phyloP scores from a whole-genome alignment of 331 rosid genomes.

The Telfairia occidentalis region DNA sequence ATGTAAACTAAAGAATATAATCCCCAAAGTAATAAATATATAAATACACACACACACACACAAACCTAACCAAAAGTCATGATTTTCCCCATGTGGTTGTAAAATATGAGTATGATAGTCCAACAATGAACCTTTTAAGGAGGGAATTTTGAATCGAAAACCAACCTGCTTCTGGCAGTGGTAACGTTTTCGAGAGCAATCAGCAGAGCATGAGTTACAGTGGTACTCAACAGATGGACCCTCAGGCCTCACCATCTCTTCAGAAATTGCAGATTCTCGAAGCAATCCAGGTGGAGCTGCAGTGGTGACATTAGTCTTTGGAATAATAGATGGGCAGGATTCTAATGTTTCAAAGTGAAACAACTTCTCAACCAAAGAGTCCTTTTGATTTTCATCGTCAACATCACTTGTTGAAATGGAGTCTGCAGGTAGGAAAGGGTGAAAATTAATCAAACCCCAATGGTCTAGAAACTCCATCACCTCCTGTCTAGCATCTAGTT shows the following conservation, averaged over 20 bases:
- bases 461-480: conserved; percentile 72
- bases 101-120: background rate
- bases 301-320: conserved; percentile 34
- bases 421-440: conserved; percentile 50
- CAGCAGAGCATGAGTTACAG: conserved; percentile 90
- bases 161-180: conserved; percentile 97
- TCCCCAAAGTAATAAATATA: no score
- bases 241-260: conserved; percentile 67
- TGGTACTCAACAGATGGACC: conserved; percentile 88
- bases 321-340: conserved; percentile 32
- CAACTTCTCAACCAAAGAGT: conserved; percentile 52
- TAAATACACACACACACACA: background rate
- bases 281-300: conserved; percentile 57
- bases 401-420: conserved; percentile 26
- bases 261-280: conserved; percentile 62
- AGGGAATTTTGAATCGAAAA: conserved; percentile 4
- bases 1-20: background rate
- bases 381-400: conserved; percentile 33
- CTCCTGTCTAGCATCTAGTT: conserved; percentile 63
- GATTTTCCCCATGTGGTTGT: background rate
- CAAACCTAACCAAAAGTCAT: background rate
- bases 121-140: conserved; percentile 4
- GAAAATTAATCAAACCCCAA: conserved; percentile 92
- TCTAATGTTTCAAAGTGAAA: conserved; percentile 61
- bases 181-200: conserved; percentile 93